Percentiles rank a stretch among this genome's conserved stretches.
Conservation (phyloP, 202 grass and related monocot genomes). For the Hordeum pubiflorum region DNA sequence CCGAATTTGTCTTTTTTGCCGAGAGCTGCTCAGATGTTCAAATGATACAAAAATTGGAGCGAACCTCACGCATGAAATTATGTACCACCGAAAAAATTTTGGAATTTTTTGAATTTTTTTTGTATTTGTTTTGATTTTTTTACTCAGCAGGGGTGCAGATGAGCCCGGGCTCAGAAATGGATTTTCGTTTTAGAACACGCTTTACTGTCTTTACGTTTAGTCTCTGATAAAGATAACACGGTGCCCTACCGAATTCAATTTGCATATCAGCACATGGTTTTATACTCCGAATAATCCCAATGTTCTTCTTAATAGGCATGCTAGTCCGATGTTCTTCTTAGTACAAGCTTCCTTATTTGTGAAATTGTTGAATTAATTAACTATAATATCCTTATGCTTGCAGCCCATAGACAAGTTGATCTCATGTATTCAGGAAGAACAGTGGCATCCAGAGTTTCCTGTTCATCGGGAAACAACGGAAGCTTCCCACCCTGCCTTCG, state of each 20-base stretch:
- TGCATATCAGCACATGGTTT: not conserved
- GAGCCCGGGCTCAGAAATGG: too few relatives aligned
- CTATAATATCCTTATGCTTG: conserved; percentile 3
- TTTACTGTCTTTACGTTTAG: not conserved
- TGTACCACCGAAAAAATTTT: too few relatives aligned
- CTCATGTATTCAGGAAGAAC: conserved; percentile 91
- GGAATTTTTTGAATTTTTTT: too few relatives aligned
- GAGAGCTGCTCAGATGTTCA: too few relatives aligned
- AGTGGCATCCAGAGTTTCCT: conserved; percentile 87
- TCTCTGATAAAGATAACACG: not conserved
- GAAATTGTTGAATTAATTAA: conserved; percentile 35
- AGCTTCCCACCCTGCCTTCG: conserved; percentile 62
- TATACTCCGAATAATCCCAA: not conserved
- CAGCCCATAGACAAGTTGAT: conserved; percentile 78
- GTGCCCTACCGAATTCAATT: not conserved
- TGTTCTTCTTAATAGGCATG: not conserved
- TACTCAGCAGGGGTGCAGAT: too few relatives aligned
- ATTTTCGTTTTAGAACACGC: not conserved
- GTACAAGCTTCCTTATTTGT: not conserved
- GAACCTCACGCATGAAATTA: too few relatives aligned
- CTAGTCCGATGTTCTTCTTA: not conserved
- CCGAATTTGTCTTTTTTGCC: too few relatives aligned
- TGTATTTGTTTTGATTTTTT: too few relatives aligned
- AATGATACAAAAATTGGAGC: too few relatives aligned
- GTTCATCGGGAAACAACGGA: conserved; percentile 83